These are phyloP conservation scores for Russula dissimulans DNA, from an alignment of 768 basidiomycete genomes.

Conservation along the genomic window DNA sequence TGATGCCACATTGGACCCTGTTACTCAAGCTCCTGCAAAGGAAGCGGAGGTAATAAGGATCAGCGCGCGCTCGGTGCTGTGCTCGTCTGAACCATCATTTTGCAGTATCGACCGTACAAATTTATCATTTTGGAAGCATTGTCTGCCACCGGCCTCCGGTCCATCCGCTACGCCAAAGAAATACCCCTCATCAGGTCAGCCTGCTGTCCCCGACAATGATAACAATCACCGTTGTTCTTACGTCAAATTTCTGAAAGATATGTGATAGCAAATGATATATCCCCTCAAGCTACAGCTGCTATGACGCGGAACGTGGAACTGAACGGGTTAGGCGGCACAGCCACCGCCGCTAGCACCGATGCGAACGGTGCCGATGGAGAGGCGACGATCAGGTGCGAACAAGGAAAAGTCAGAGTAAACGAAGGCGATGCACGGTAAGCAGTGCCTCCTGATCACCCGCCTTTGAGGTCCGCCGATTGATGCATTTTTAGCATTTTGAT, in stretches of 20 bases:
- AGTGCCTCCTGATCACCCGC: background rate
- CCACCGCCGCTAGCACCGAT: slow-evolving; percentile 10
- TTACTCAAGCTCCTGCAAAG: background rate
- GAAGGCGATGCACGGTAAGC: slow-evolving; percentile 91
- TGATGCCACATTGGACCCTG: background rate
- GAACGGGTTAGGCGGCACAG: slow-evolving; percentile 53
- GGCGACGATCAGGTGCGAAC: background rate
- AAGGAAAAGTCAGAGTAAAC: slow-evolving; percentile 65
- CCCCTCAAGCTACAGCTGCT: slow-evolving; percentile 68
- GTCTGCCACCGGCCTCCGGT: slow-evolving; percentile 90
- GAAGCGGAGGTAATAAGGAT: slow-evolving; percentile 10
- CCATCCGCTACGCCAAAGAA: slow-evolving; percentile 96
- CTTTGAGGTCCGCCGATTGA: background rate
- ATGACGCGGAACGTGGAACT: slow-evolving; percentile 80
- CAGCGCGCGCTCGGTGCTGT: background rate
- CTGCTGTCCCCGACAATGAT: background rate
- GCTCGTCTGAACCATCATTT: background rate
- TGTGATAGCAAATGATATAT: slow-evolving; percentile 92
- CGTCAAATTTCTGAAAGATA: slow-evolving; percentile 40
- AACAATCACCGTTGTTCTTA: background rate
- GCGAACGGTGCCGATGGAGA: background rate
- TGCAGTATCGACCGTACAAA: slow-evolving; percentile 49
- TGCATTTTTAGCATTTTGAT: slow-evolving; percentile 57
- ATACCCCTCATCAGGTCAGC: slow-evolving; percentile 81
- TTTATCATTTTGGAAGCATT: slow-evolving; percentile 86